A percentile compares a stretch with the other conserved stretches of the same genome.
Evolutionary conservation across 2,329 filamentous ascomycete species (phyloP).

Genomic region (Ophiocordyceps camponoti-saundersi): DNA sequence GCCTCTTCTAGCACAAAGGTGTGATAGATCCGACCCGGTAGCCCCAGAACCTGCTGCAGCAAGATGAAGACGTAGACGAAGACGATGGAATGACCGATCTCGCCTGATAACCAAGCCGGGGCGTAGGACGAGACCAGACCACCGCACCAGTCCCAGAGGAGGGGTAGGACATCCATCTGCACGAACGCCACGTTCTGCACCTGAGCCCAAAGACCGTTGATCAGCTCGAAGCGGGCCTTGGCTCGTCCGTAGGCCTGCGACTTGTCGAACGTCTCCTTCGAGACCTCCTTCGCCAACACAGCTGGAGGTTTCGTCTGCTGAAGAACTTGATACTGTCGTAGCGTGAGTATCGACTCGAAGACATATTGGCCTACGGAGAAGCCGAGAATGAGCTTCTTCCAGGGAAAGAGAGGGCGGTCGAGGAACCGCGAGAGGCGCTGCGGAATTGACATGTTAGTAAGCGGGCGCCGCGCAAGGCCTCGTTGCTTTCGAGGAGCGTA

Average conservation of each 20-base stretch:
- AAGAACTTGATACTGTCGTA: constrained; percentile 79
- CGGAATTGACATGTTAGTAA: not conserved
- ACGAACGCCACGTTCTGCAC: constrained; percentile 80
- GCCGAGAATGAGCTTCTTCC: constrained; percentile 90
- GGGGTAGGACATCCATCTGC: constrained; percentile 78
- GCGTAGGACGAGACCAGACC: constrained; percentile 55
- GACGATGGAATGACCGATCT: constrained; percentile 83
- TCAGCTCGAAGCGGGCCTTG: constrained; percentile 78
- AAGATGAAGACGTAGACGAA: constrained; percentile 82
- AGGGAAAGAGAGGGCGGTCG: constrained; percentile 85
- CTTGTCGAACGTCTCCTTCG: constrained; percentile 83
- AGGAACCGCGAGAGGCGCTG: constrained; percentile 68
- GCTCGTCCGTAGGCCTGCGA: constrained; percentile 91
- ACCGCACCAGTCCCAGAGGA: constrained; percentile 75
- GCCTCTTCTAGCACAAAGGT: constrained; percentile 93
- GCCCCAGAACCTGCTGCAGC: constrained; percentile 59
- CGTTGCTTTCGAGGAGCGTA: constrained; percentile 6
- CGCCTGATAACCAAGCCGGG: constrained; percentile 66
- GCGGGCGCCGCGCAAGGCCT: no score
- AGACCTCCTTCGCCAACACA: constrained; percentile 76
- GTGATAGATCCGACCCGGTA: constrained; percentile 78
- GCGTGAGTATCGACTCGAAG: constrained; percentile 75
- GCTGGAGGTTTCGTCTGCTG: constrained; percentile 66
- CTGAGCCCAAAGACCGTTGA: constrained; percentile 70
- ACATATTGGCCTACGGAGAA: constrained; percentile 87